Evolutionary conservation across 805 yeast genomes (phyloP), one percentile per base, ranked within the genome.

Genomic region (Kazachstania taianensis): DNA sequence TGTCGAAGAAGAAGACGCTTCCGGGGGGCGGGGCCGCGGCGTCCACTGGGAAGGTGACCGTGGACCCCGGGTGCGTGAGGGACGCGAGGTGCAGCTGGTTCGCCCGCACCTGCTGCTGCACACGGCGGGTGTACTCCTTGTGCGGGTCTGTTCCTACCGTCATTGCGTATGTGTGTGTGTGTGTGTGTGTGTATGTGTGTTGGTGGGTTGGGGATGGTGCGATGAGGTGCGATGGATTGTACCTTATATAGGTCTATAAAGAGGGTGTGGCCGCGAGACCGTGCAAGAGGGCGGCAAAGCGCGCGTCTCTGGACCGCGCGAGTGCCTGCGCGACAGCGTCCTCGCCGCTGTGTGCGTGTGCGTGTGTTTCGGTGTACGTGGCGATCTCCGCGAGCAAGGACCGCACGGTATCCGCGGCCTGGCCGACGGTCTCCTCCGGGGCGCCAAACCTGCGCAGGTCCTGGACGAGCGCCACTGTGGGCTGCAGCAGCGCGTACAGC

Each of bases 1-100:
- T 85, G 56, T 89, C 98, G 50, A 89, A 89, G 59, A 77, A 85
- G 61, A 92, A 83, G 12, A 67, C 62, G 17, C 50, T 59, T 15
- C 46, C 17, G 22, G 50, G 40, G 0, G 60, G 58, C 13, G 53
- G 54, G 5, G 59, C 51, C 59, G 12, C 25, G 12, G 25, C 12
- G 12, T 9, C 25, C 25, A 22, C 25, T n/a, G 25, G 53, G 30
- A 63, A 52, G 1, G 52, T 44, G 1, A 53, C 41, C 24, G 50
- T 45, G 3, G 56, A 56, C 0, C 67, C 66, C 1, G 60, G 61
- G 33, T 65, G 59, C 2, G 42, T 41, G 13, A 63, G 40, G 0
- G 62, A 51, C 7, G 51, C 48, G 17, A 62, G 37, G 37, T 63
- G 62, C 5, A 46, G 52, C 25, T 37, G 38, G 44, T 65, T 65